These are phyloP conservation scores for Hyphopichia fennica DNA, from an alignment of 1,139 yeast species.

Conservation along the genomic window DNA sequence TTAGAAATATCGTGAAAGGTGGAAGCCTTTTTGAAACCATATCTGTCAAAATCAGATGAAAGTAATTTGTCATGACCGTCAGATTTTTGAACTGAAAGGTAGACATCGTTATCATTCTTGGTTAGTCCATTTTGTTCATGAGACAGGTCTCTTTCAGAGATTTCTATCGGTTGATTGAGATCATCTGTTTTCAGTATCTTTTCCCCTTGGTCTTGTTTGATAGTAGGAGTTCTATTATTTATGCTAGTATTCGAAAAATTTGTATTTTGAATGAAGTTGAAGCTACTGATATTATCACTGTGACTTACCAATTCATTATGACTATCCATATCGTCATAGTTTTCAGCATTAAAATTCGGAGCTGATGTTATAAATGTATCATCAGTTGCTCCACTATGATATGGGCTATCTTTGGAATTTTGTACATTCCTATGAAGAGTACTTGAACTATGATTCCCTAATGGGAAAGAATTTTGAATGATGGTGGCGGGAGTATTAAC, in stretches of 20 bases:
- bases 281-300: not conserved
- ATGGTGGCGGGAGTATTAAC: not conserved
- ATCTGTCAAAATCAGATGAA: constrained; percentile 61
- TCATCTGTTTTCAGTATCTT: not conserved
- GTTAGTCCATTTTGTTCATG: not conserved
- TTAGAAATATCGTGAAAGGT: constrained; percentile 44
- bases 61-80: constrained; percentile 12
- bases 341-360: not conserved
- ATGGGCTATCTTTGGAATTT: not conserved
- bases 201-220: not conserved
- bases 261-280: not conserved
- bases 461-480: not conserved
- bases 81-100: not conserved
- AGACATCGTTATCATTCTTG: not conserved
- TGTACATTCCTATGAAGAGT: not conserved
- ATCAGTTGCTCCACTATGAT: not conserved
- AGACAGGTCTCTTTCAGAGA: not conserved
- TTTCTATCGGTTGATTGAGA: not conserved
- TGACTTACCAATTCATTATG: not conserved
- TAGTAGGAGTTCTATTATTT: not conserved
- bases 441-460: not conserved
- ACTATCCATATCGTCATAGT: not conserved
- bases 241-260: not conserved
- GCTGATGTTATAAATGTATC: not conserved
- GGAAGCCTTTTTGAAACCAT: constrained; percentile 78